Base-by-base conservation (phyloP, 371 early-diverging fungal species). In the Syncephalis fuscata region DNA sequence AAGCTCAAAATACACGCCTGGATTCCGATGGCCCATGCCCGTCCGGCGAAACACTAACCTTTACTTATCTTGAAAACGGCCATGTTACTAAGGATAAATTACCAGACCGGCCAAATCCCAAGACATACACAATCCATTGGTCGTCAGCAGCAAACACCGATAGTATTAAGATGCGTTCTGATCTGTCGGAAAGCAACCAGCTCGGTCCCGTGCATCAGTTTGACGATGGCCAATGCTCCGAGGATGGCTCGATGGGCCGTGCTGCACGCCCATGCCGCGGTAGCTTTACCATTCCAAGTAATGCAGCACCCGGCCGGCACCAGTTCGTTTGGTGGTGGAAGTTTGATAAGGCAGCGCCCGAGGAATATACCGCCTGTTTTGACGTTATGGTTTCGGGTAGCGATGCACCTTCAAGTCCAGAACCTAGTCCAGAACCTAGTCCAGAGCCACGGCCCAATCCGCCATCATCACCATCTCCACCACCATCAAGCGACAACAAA, bases 281-380 rank as follows among this genome's bases (percentile, higher is more conserved):
- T 1, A 39, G 48, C 14, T 23, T 60, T 21, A 54, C 46, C 0
- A 22, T 64, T 24, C 64, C 64, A 4, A 25, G 2, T 1, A 17
- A 45, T 5, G 56, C 48, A 0, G 54, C 53, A 10, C 60, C 60
- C 20, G 64, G 61, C 0, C 54, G 49, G 0, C 58, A 60, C 26
- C 61, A 64, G 45, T 11, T 64, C 38, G 39, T 64, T n/a, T 60
- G 61, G 64, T 63, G 57, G 55, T 64, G 61, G 64, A 64, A 58
- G 38, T 64, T 56, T 37, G 64, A 63, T n/a, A 36, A 36, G 16
- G 50, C 25, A 9, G 14, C 44, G 1, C 60, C 60, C 0, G 64
- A 64, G n/a, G 64, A 64, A 27, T 64, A 64, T 49, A 58, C 64
- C 14, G 56, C 61, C 9, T 64, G 61, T 42, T 64, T 64, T 51